phyloP scores from a whole-genome alignment of 805 yeast species.

The Wickerhamiella azyma region DNA sequence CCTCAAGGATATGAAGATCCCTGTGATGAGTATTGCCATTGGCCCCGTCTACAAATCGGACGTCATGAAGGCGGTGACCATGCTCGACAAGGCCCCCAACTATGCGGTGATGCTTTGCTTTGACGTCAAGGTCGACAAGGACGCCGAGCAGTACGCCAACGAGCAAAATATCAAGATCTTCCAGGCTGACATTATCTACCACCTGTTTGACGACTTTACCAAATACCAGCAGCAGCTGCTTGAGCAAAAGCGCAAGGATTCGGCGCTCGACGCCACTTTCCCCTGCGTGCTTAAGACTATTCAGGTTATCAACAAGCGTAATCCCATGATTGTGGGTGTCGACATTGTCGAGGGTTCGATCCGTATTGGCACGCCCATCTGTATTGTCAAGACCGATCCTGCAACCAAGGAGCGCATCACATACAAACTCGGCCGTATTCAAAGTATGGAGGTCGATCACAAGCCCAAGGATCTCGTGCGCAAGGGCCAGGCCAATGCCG shows the following conservation, averaged over 20 bases:
- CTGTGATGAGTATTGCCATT: slow-evolving; percentile 94
- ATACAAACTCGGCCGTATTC: slow-evolving; percentile 70
- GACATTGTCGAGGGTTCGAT: slow-evolving; percentile 88
- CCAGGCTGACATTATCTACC: slow-evolving; percentile 94
- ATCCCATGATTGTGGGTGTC: slow-evolving; percentile 99
- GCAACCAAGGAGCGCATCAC: slow-evolving; percentile 59
- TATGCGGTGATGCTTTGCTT: slow-evolving; percentile 96
- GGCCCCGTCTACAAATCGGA: slow-evolving; percentile 98
- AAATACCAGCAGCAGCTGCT: slow-evolving; percentile 79
- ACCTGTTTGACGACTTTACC: slow-evolving; percentile 86
- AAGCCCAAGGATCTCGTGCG: slow-evolving; percentile 64
- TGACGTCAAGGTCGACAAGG: slow-evolving; percentile 93
- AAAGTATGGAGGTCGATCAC: slow-evolving; percentile 92
- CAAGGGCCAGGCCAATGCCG: slow-evolving; percentile 93
- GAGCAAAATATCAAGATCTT: slow-evolving; percentile 86
- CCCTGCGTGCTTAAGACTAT: slow-evolving; percentile 91
- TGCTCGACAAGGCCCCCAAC: slow-evolving; percentile 94
- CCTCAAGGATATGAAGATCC: slow-evolving; percentile 96
- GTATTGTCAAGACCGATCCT: slow-evolving; percentile 85
- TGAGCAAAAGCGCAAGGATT: slow-evolving; percentile 82
- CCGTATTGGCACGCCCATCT: slow-evolving; percentile 86
- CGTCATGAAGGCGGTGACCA: slow-evolving; percentile 92
- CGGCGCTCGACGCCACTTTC: slow-evolving; percentile 76
- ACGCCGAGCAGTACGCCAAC: slow-evolving; percentile 94
- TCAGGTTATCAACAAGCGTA: slow-evolving; percentile 94